Evolutionary conservation across 2,329 filamentous ascomycete species (phyloP), one percentile per base, ranked within the genome.

Genomic region (Fusarium nelsonii): DNA sequence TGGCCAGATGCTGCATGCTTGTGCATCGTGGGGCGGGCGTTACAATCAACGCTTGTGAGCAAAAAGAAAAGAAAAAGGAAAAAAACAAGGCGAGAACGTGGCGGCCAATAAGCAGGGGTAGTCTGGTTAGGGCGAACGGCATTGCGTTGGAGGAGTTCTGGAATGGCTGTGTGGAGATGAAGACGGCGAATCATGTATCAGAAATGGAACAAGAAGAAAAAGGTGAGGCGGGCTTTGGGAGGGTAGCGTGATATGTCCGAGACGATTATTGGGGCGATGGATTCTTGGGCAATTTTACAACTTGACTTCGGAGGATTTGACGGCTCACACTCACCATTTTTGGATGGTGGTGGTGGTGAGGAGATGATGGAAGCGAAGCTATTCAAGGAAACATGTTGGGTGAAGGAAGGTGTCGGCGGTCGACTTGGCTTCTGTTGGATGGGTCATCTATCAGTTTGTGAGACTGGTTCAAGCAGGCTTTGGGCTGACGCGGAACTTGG

Each of bases 181-280:
- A 32, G 37, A 43, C 14, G 30, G 39, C 68, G 39, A 72, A 72
- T 67, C 46, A 63, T 10, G 48, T 23, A 34, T 10, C 23, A 14
- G 26, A 34, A 33, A 26, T 8, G 4, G 7, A 45, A 6, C 3
- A 46, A 54, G 16, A 20, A 37, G 18, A 8, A 23, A 65, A 72
- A 66, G 59, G 65, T 65, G 68, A 72, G 71, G 64, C 69, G 69
- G 51, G 56, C 43, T 68, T 28, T 60, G 39, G 64, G 53, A 59
- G 60, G 64, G 68, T 58, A 66, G 68, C 57, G 65, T 71, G 68
- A 65, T 58, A 61, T 45, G 44, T n/a, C 23, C 33, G 45, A 49
- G 57, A 60, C 61, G 70, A 70, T 72, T 54, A 72, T 72, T 72
- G 70, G 70, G 69, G 69, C 67, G 69, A 72, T 72, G 69, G 44